These are phyloP conservation scores for Salix dunnii DNA, from an alignment of 345 rosid genomes.

Conservation along the genomic window DNA sequence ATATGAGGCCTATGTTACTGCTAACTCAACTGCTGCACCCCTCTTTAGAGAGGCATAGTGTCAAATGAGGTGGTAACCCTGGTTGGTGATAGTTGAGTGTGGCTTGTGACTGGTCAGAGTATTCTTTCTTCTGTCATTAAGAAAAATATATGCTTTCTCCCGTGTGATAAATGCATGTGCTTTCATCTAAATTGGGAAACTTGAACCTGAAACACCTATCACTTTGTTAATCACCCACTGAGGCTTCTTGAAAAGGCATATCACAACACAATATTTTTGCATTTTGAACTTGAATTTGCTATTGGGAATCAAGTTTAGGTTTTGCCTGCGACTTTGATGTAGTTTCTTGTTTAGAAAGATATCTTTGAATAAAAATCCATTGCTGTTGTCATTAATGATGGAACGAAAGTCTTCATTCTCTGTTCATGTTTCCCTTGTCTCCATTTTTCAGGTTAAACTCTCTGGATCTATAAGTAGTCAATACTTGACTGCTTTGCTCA, in stretches of 20 bases:
- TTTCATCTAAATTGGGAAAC: background rate
- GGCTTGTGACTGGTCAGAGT: background rate
- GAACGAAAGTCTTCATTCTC: constrained; percentile 6
- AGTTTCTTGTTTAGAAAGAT: background rate
- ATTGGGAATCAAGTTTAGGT: background rate
- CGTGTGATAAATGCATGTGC: background rate
- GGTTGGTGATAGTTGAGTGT: background rate
- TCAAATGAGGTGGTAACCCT: background rate
- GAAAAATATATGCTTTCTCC: background rate
- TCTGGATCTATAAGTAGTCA: constrained; percentile 95
- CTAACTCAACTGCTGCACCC: background rate
- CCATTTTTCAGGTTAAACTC: constrained; percentile 71
- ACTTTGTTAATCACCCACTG: background rate
- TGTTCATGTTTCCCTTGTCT: constrained; percentile 6
- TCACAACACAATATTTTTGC: background rate
- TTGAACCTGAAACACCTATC: background rate
- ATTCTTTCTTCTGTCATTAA: background rate
- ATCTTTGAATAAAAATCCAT: background rate
- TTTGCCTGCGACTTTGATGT: background rate
- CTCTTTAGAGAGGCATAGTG: background rate
- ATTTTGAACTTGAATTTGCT: background rate
- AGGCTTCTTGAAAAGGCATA: background rate
- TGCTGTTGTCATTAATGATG: background rate
- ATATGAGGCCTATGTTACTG: background rate
- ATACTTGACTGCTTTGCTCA: constrained; percentile 91